phyloP scores from a whole-genome alignment of 495 filamentous ascomycete species.

The Neurospora sublineolata region DNA sequence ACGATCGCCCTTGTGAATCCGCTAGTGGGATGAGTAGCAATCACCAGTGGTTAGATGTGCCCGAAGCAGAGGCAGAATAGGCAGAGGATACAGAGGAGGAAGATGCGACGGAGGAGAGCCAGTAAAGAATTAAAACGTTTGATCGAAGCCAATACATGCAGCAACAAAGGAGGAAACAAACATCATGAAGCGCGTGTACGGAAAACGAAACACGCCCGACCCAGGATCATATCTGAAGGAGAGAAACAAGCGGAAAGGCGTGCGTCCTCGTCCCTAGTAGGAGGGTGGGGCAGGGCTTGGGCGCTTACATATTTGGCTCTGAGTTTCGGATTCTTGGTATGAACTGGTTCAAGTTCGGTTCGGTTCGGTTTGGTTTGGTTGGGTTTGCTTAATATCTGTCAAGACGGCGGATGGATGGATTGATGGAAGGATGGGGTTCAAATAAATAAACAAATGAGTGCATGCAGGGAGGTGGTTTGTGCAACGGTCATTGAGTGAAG shows the following conservation, averaged over 20 bases:
- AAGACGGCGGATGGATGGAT: neutral
- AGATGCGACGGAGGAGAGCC: neutral
- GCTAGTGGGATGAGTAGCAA: neutral
- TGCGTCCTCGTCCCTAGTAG: neutral
- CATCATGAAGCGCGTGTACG: neutral
- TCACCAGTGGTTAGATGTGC: neutral
- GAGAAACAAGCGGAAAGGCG: neutral
- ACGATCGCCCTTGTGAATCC: neutral
- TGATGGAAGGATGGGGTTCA: neutral
- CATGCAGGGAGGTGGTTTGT: neutral
- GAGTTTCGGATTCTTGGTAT: neutral
- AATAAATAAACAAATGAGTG: neutral
- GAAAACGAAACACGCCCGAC: neutral
- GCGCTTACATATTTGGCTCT: neutral
- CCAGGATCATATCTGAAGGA: neutral
- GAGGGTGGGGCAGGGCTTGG: neutral
- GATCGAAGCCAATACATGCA: neutral
- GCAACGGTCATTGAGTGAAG: neutral
- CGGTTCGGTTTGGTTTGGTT: neutral
- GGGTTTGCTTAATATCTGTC: neutral
- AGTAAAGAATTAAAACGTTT: neutral
- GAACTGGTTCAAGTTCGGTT: neutral
- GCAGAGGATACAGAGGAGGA: neutral
- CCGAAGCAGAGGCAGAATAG: neutral
- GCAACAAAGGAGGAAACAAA: neutral